These are phyloP conservation scores for Tylopilus subfusipes DNA, from an alignment of 768 basidiomycete species.

Conservation along the genomic window DNA sequence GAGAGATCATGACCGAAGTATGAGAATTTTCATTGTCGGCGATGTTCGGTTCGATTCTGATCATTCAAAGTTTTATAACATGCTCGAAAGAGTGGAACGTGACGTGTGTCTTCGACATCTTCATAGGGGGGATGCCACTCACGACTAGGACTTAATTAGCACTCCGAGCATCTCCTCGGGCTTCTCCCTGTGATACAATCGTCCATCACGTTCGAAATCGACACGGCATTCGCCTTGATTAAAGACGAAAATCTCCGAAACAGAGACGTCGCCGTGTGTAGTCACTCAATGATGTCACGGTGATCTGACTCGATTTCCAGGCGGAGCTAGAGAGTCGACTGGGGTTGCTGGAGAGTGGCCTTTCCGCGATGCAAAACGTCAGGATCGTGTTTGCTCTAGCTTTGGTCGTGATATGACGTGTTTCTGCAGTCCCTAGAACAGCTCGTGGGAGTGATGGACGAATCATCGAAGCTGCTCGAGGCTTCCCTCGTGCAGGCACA, in stretches of 20 bases:
- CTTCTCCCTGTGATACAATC: conserved; percentile 22
- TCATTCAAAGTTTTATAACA: conserved; percentile 21
- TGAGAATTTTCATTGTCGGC: neutral
- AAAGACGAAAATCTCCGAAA: conserved; percentile 30
- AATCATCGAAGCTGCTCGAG: conserved; percentile 31
- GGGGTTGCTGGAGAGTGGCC: conserved; percentile 20
- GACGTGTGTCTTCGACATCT: conserved; percentile 17
- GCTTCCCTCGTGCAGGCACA: conserved; percentile 31
- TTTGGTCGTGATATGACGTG: conserved; percentile 15
- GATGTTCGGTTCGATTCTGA: conserved; percentile 12
- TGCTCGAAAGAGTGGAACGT: conserved; percentile 22
- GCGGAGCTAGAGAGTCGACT: conserved; percentile 30
- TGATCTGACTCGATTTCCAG: conserved; percentile 20
- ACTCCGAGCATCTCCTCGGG: conserved; percentile 27
- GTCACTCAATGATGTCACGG: neutral
- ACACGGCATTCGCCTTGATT: conserved; percentile 24
- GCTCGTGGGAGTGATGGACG: conserved; percentile 13
- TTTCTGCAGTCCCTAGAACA: conserved; percentile 19
- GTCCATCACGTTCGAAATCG: conserved; percentile 24
- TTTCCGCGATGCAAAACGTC: conserved; percentile 33
- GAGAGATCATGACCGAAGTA: conserved; percentile 25
- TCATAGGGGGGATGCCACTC: neutral
- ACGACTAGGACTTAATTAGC: conserved; percentile 15
- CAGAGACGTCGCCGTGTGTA: conserved; percentile 23
- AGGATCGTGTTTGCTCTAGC: conserved; percentile 9